These are phyloP conservation scores for Xylariaceae sp. DNA, from an alignment of 2,329 filamentous ascomycete species.

Conservation along the genomic window DNA sequence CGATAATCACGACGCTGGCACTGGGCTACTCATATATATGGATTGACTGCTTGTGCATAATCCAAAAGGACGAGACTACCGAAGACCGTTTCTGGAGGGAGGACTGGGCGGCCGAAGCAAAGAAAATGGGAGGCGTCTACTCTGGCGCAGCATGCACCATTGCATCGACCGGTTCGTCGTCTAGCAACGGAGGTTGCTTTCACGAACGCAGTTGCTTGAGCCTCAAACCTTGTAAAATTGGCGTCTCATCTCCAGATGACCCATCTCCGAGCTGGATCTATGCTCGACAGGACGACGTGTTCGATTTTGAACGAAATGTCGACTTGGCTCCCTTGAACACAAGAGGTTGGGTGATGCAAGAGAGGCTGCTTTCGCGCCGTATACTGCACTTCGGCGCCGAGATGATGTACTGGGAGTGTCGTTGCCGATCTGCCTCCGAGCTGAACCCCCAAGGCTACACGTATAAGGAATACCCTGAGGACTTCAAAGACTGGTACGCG, in stretches of 20 bases:
- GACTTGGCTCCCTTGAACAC: conserved; percentile 2
- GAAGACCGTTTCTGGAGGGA: background rate
- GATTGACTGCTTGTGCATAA: no score
- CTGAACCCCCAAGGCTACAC: no score
- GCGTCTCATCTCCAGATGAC: background rate
- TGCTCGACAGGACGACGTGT: conserved; percentile 2
- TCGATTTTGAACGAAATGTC: conserved; percentile 2
- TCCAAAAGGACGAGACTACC: background rate
- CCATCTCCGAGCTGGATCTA: conserved; percentile 1
- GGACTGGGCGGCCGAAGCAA: background rate
- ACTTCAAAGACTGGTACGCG: no score
- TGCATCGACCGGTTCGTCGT: conserved; percentile 1
- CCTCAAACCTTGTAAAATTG: background rate
- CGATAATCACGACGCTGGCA: no score
- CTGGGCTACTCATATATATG: no score
- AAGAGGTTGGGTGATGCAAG: conserved; percentile 2
- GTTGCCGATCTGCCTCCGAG: conserved; percentile 5
- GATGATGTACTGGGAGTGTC: conserved; percentile 12
- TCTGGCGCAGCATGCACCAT: conserved; percentile 1
- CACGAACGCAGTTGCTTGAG: background rate
- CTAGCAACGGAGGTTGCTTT: conserved; percentile 1
- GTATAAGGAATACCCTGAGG: no score
- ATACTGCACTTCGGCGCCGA: conserved; percentile 8
- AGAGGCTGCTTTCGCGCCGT: conserved; percentile 8
- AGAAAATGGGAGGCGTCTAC: conserved; percentile 1